Evolutionary conservation across 208 protist species (phyloP).

Genomic region (Crithidia bombi): DNA sequence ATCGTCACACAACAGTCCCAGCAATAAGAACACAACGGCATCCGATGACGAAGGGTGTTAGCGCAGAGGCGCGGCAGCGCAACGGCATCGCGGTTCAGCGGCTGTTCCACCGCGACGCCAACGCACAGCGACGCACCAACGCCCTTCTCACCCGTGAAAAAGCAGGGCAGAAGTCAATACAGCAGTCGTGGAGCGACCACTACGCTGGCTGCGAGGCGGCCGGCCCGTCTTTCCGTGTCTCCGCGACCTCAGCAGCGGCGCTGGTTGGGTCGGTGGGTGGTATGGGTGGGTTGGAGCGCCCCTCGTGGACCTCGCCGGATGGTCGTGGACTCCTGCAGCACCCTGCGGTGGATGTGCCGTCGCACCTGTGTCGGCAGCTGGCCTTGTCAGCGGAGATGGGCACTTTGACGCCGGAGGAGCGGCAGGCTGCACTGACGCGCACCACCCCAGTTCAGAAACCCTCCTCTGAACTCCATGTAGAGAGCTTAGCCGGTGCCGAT

Average conservation of each 20-base stretch:
- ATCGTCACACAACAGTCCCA: too few relatives aligned
- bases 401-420: constrained; percentile 14
- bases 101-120: constrained; percentile 31
- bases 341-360: constrained; percentile 29
- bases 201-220: constrained; percentile 4
- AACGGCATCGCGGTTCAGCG: constrained; percentile 55
- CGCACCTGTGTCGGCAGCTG: constrained; percentile 51
- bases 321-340: constrained; percentile 32
- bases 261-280: constrained; percentile 19
- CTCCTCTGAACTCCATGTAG: neutral
- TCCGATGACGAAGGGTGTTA: constrained; percentile 3
- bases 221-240: constrained; percentile 13
- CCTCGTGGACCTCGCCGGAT: constrained; percentile 26
- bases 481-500: constrained; percentile 15
- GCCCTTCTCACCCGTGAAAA: neutral
- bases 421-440: constrained; percentile 4
- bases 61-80: constrained; percentile 34
- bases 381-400: constrained; percentile 48
- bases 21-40: neutral
- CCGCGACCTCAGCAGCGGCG: constrained; percentile 24
- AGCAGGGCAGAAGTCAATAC: neutral
- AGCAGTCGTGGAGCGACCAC: neutral
- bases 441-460: constrained; percentile 14
- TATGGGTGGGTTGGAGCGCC: constrained; percentile 5
- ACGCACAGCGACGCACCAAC: neutral